Evolutionary conservation across 176 grass and related monocot genomes (phyloP), one percentile per base, ranked within the genome.

Genomic region (Eleusine coracana): DNA sequence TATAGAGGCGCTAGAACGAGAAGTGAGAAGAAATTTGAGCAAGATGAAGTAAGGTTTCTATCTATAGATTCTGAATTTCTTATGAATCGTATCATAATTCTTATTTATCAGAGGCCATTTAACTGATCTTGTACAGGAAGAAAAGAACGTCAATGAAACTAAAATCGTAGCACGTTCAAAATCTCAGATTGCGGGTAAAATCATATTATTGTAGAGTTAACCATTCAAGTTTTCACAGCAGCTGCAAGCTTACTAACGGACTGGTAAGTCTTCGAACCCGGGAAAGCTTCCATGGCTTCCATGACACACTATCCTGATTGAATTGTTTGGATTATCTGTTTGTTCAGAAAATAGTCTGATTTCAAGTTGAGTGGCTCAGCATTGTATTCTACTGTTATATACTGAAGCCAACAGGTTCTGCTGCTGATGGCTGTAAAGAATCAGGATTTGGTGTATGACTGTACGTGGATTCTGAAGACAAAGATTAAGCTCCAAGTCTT

Each of bases 11-110:
- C 56, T 23, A 23, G 56, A 59, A 59, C 21, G 56, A 59, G 56
- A 58, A 87, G 72, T 34, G 84, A 83, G 74, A 94, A 84, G 52
- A 75, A 87, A 49, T 68, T 70, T 62, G 75, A 89, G 51, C 49
- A 66, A 39, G 77, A 85, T 49, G 31, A 34, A 34, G 88, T 97
- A 84, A 76, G 73, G 36, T 75, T 73, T 78, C 7, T 85, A n/a
- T 21, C 6, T 15, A 23, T 29, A 58, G 6, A 70, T 76, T 89
- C 54, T 76, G 25, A 70, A 70, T 21, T 70, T 81, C 5, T 27
- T 29, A 23, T 66, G 1, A 10, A 55, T 1, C 28, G 4, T 18
- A 23, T 21, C 16, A 16, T 16, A 55, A 10, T 66, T 21, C 11
- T 54, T 28, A 7, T 85, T 77, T 65, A 70, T 7, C 40, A 11